Conservation (phyloP, 179 eudicot species). For the Gypsophila paniculata region DNA sequence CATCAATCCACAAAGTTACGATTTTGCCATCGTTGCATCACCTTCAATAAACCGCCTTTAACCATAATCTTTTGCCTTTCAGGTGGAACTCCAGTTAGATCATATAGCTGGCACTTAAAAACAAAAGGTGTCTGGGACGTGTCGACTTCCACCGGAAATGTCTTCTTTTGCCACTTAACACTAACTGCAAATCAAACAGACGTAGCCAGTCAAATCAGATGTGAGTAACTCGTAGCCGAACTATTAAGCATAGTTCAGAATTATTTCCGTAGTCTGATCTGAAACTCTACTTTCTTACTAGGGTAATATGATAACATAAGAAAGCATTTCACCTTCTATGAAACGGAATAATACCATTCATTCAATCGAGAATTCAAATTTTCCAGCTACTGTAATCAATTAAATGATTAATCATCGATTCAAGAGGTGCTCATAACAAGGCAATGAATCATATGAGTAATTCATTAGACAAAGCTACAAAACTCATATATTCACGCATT, state of each 20-base stretch:
- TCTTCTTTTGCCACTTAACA: slow-evolving; percentile 93
- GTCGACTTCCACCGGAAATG: slow-evolving; percentile 74
- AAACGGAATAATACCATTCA: background rate
- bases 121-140: slow-evolving; percentile 76
- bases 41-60: slow-evolving; percentile 94
- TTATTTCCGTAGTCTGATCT: background rate
- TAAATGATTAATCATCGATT: background rate
- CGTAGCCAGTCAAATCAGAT: background rate
- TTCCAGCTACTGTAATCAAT: background rate
- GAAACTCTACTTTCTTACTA: background rate
- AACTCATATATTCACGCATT: no score
- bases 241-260: background rate
- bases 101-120: slow-evolving; percentile 82
- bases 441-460: no score
- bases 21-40: slow-evolving; percentile 27
- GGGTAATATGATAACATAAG: background rate
- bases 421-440: background rate
- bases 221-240: background rate
- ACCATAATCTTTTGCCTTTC: slow-evolving; percentile 98
- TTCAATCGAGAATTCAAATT: background rate
- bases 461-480: no score
- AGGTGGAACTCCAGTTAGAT: slow-evolving; percentile 94
- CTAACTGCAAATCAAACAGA: slow-evolving; percentile 54
- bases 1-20: background rate
- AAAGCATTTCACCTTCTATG: background rate